Percentiles rank a stretch among this genome's conserved stretches.
These are phyloP conservation scores for Blastobotrys raffinosifermentans DNA, from an alignment of 1,139 yeast species.

Conservation along the genomic window DNA sequence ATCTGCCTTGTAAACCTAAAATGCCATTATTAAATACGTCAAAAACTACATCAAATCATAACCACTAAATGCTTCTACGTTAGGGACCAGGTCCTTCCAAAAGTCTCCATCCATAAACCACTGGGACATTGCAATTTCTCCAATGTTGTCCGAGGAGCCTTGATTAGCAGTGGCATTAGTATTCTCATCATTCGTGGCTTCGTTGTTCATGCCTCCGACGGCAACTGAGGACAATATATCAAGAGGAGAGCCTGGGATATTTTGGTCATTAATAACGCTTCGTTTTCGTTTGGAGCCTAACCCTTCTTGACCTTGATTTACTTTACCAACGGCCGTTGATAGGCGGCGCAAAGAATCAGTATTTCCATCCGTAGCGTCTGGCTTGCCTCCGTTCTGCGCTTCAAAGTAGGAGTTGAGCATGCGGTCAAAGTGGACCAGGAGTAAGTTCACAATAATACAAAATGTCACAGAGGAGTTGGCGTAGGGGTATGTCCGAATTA, in stretches of 20 bases:
- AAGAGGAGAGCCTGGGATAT: conserved; percentile 25
- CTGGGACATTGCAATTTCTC: conserved; percentile 19
- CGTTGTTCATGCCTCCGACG: conserved; percentile 9
- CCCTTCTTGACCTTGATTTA: no score
- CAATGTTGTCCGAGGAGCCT: conserved; percentile 15
- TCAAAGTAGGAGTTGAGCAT: conserved; percentile 18
- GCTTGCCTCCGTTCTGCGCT: conserved; percentile 5
- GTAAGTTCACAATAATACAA: conserved; percentile 25
- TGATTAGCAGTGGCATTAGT: conserved; percentile 1
- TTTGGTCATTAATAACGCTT: conserved; percentile 4
- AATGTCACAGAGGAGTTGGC: conserved; percentile 24
- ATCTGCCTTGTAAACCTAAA: no score
- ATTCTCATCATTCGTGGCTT: neutral
- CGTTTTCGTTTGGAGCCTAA: neutral
- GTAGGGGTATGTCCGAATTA: conserved; percentile 22
- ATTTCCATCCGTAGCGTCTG: neutral
- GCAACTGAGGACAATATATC: conserved; percentile 29
- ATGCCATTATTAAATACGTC: no score
- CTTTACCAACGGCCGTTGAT: conserved; percentile 1
- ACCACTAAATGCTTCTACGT: conserved; percentile 28
- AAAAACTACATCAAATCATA: conserved; percentile 23
- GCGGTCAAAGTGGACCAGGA: conserved; percentile 27
- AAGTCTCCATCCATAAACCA: conserved; percentile 29
- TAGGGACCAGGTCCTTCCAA: conserved; percentile 29
- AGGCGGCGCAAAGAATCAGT: conserved; percentile 4